Evolutionary conservation across 768 basidiomycete species (phyloP).

Genomic region (Suillus spraguei): DNA sequence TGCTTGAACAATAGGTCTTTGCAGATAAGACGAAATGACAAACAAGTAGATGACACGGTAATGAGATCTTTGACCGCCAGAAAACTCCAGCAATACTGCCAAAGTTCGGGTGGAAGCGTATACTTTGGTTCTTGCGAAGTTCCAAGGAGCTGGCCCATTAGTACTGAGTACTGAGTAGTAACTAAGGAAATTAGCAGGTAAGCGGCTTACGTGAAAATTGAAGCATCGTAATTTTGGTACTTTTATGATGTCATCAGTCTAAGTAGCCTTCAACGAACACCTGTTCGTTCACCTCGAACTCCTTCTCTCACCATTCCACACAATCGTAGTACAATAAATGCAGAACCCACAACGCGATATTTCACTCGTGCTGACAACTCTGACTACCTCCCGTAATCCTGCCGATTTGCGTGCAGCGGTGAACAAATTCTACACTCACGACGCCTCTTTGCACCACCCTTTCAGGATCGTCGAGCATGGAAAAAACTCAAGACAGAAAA

Average conservation of each 20-base stretch:
- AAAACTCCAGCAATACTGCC: background rate
- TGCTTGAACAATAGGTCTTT: background rate
- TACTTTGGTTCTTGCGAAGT: background rate
- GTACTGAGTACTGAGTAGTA: no score
- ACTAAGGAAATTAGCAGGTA: background rate
- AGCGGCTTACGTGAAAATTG: no score
- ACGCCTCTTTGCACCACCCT: conserved; percentile 60
- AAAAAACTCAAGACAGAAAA: conserved; percentile 47
- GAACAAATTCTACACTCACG: conserved; percentile 49
- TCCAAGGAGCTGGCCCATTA: conserved; percentile 1
- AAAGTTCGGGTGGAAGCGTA: background rate
- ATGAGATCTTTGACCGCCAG: background rate
- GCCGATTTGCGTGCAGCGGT: conserved; percentile 51
- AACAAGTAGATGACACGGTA: background rate
- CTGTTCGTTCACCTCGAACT: no score
- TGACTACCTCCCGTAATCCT: conserved; percentile 49
- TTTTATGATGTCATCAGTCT: background rate
- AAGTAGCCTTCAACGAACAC: no score
- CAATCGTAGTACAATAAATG: conserved; percentile 37
- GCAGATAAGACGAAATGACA: background rate
- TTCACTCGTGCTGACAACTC: conserved; percentile 39
- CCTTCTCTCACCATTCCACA: background rate
- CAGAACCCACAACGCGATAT: conserved; percentile 54
- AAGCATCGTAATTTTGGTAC: no score
- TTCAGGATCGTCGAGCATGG: conserved; percentile 48